These are phyloP conservation scores for Alternaria hordeiaustralica DNA, from an alignment of 2,329 filamentous ascomycete species.

Conservation along the genomic window DNA sequence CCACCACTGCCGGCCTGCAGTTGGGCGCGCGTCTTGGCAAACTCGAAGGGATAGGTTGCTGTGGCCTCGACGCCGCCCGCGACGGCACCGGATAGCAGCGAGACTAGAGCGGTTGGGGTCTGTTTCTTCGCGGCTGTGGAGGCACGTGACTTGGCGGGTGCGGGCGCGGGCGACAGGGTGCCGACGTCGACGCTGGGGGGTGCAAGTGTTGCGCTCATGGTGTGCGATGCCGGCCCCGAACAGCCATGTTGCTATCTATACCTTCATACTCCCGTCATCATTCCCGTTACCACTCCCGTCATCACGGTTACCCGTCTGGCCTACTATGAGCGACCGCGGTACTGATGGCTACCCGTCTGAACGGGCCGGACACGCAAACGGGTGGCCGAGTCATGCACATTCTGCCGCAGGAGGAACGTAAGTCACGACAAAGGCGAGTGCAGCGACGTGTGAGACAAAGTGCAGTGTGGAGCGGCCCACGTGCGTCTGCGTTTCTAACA, in stretches of 20 bases:
- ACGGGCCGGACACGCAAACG: neutral
- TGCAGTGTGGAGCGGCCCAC: neutral
- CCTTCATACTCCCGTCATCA: neutral
- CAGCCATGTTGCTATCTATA: neutral
- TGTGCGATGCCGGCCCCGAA: neutral
- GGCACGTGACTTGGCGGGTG: neutral
- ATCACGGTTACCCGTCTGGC: neutral
- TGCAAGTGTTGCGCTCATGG: neutral
- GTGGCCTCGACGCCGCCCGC: slow-evolving; percentile 62
- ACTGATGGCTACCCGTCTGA: neutral
- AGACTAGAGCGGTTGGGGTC: slow-evolving; percentile 30
- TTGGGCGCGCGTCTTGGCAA: slow-evolving; percentile 43
- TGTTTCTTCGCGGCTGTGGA: neutral
- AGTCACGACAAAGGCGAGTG: neutral
- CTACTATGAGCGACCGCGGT: neutral
- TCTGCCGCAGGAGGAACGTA: neutral
- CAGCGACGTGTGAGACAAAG: neutral
- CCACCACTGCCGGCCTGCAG: slow-evolving; percentile 18
- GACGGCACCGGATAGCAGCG: slow-evolving; percentile 58
- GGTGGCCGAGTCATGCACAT: neutral
- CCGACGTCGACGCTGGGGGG: neutral
- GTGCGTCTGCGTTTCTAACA: neutral
- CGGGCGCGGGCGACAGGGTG: neutral
- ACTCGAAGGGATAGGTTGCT: slow-evolving; percentile 52
- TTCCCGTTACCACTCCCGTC: neutral